phyloP scores from a whole-genome alignment of 805 yeast species.

The Pichia sporocuriosa region DNA sequence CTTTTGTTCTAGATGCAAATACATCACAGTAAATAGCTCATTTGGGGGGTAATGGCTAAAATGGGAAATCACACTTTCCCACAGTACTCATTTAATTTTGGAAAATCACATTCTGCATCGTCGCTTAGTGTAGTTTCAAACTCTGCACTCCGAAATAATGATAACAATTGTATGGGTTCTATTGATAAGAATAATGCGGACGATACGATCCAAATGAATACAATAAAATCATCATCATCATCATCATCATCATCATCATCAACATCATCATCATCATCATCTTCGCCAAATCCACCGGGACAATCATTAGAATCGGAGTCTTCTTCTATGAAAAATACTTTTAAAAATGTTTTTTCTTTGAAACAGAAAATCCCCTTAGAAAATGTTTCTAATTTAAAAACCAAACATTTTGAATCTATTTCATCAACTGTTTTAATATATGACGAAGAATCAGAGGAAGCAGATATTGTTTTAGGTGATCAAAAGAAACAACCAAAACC shows the following conservation, averaged over 20 bases:
- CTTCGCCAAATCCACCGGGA: not conserved
- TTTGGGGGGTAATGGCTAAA: too few species aligned
- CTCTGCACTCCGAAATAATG: constrained; percentile 6
- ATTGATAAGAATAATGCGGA: not conserved
- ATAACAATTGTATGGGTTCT: not conserved
- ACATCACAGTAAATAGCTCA: too few species aligned
- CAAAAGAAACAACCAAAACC: not conserved
- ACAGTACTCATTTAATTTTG: not conserved
- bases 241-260: constrained; percentile 1
- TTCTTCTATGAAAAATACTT: not conserved
- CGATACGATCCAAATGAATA: too few species aligned
- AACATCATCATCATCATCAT: not conserved
- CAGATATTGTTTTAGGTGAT: too few species aligned
- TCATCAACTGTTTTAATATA: too few species aligned
- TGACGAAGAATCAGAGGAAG: too few species aligned
- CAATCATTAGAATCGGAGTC: not conserved
- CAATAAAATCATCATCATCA: not conserved
- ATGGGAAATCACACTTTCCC: not conserved
- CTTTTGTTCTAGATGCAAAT: too few species aligned
- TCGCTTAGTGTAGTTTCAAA: not conserved
- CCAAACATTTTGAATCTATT: not conserved
- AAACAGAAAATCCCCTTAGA: not conserved
- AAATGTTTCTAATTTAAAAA: not conserved
- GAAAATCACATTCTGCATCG: not conserved
- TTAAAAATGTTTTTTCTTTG: constrained; percentile 2